These are phyloP conservation scores for Fusarium goolgardi DNA, from an alignment of 2,329 filamentous ascomycete genomes.

Conservation along the genomic window DNA sequence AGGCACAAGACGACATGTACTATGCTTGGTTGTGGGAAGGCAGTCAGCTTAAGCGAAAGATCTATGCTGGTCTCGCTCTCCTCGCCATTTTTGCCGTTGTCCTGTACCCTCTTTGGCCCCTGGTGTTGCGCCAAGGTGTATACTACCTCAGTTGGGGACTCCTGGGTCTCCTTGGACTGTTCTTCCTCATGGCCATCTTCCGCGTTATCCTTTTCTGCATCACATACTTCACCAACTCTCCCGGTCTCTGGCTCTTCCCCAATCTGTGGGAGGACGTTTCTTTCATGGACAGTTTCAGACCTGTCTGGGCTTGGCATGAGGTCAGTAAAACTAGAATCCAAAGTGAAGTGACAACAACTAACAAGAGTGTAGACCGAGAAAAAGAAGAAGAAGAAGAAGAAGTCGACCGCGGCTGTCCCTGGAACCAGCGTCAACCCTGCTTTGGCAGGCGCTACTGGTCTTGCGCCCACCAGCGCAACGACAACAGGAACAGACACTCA, in stretches of 20 bases:
- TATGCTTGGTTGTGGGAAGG: conserved; percentile 98
- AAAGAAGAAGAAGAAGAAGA: conserved; percentile 70
- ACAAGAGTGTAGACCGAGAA: conserved; percentile 49
- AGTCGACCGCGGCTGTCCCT: conserved; percentile 54
- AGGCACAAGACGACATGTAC: conserved; percentile 86
- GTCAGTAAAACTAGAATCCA: conserved; percentile 60
- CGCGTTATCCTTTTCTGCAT: conserved; percentile 92
- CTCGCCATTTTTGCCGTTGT: conserved; percentile 87
- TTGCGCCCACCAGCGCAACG: conserved; percentile 63
- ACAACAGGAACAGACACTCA: conserved; percentile 69
- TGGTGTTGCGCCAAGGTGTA: conserved; percentile 89
- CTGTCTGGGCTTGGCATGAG: conserved; percentile 98
- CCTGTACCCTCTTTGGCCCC: conserved; percentile 95
- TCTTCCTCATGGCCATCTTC: conserved; percentile 98
- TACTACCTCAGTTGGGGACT: conserved; percentile 98
- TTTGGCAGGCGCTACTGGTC: conserved; percentile 65
- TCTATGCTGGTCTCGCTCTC: conserved; percentile 87
- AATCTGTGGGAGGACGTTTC: conserved; percentile 99
- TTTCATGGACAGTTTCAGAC: conserved; percentile 96
- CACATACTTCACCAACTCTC: conserved; percentile 85
- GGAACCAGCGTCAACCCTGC: conserved; percentile 53
- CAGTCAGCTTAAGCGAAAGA: conserved; percentile 90
- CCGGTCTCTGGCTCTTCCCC: conserved; percentile 97
- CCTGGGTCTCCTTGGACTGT: conserved; percentile 87
- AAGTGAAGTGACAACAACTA: conserved; percentile 26